Evolutionary conservation across 2,329 filamentous ascomycete species (phyloP).

Genomic region (Pestalotiopsis fici): DNA sequence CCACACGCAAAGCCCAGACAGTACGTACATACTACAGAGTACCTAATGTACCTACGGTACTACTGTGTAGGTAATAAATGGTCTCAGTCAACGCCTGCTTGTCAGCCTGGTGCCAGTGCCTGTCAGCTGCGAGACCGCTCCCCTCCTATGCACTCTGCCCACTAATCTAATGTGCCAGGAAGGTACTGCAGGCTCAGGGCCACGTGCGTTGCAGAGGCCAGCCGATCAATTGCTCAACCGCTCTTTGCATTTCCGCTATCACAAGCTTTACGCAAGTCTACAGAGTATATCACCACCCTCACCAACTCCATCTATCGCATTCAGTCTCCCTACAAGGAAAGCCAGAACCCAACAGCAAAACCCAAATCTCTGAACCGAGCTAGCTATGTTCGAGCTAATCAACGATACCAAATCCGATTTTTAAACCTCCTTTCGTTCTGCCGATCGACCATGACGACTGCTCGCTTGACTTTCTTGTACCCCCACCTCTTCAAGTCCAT

Average conservation of each 20-base stretch:
- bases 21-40: not conserved
- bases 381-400: not conserved
- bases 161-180: not conserved
- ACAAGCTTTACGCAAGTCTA: not conserved
- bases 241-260: not conserved
- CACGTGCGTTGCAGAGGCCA: not conserved
- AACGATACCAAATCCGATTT: not conserved
- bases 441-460: conserved; percentile 59
- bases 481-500: conserved; percentile 64
- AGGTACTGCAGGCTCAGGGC: not conserved
- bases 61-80: not conserved
- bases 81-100: not conserved
- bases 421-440: not conserved
- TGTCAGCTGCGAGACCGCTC: not conserved
- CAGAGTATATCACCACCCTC: not conserved
- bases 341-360: not conserved
- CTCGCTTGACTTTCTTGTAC: conserved; percentile 68
- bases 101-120: not conserved
- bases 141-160: not conserved
- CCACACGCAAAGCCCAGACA: not conserved
- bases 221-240: not conserved
- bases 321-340: not conserved
- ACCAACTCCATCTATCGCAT: too few relatives aligned
- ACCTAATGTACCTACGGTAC: not conserved
- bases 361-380: not conserved